These are phyloP conservation scores for Plasmodium malariae DNA, from an alignment of 169 alveolate species.

Conservation along the genomic window DNA sequence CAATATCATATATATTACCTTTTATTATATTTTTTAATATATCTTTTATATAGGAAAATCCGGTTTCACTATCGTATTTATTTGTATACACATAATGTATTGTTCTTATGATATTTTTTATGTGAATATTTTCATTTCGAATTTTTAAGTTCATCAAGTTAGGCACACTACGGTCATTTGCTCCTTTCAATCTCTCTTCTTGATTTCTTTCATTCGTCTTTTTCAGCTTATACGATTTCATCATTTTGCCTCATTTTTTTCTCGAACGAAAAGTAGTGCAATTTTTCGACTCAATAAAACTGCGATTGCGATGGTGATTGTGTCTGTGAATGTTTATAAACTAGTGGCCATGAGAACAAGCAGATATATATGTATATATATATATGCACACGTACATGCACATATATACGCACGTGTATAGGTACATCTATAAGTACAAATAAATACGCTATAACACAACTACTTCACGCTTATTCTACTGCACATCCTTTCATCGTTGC, in stretches of 20 bases:
- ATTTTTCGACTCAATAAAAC: no score
- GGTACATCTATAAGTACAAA: no score
- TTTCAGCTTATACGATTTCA: slow-evolving; percentile 41
- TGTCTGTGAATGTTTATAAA: no score
- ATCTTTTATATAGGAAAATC: slow-evolving; percentile 72
- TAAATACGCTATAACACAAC: no score
- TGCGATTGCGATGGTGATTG: no score
- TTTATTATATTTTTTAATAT: slow-evolving; percentile 48
- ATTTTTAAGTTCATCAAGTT: slow-evolving; percentile 41
- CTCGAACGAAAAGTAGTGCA: no score
- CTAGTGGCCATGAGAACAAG: no score
- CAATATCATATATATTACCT: slow-evolving; percentile 65
- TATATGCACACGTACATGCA: neutral
- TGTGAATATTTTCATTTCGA: slow-evolving; percentile 63
- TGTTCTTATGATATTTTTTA: slow-evolving; percentile 64
- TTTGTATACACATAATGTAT: slow-evolving; percentile 67
- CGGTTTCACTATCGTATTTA: slow-evolving; percentile 69
- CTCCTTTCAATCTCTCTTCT: slow-evolving; percentile 7
- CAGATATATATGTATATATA: neutral
- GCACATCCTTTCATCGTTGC: no score
- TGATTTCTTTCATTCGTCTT: slow-evolving; percentile 9
- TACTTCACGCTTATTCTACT: no score
- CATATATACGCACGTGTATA: neutral
- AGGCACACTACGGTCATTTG: neutral
- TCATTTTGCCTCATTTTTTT: no score